phyloP scores from a whole-genome alignment of 2,329 filamentous ascomycete genomes.

The Pezicula rhizophila region DNA sequence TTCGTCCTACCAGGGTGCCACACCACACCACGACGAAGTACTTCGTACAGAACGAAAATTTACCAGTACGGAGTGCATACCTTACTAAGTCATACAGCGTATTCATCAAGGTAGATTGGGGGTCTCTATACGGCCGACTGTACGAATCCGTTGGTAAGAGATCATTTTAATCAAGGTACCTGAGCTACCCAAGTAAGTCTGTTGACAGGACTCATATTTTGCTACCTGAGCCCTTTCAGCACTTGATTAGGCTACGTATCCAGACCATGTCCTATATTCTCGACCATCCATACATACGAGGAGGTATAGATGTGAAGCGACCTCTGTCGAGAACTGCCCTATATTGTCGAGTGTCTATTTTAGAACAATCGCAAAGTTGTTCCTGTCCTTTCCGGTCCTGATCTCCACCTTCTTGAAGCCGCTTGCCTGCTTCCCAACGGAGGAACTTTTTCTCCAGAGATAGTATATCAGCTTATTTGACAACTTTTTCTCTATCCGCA shows the following conservation, averaged over 20 bases:
- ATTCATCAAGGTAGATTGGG: too few species aligned
- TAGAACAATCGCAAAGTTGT: conserved; percentile 85
- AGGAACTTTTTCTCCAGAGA: conserved; percentile 56
- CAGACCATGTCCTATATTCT: conserved; percentile 1
- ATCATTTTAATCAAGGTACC: too few species aligned
- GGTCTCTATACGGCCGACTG: too few species aligned
- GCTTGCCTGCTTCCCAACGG: conserved; percentile 17
- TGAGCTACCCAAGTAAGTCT: too few species aligned
- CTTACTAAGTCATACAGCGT: too few species aligned
- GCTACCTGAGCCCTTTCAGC: not conserved
- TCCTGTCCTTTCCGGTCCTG: conserved; percentile 67
- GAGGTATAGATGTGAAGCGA: too few species aligned
- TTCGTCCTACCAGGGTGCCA: too few species aligned
- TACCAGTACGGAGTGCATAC: too few species aligned
- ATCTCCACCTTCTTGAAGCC: conserved; percentile 69
- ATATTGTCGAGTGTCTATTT: conserved; percentile 21
- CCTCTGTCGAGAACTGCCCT: not conserved
- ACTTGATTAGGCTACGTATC: conserved; percentile 6
- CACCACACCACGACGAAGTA: too few species aligned
- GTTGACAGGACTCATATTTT: not conserved
- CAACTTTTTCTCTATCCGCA: conserved; percentile 57
- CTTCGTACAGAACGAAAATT: too few species aligned
- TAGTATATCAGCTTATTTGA: conserved; percentile 85
- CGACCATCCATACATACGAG: not conserved
- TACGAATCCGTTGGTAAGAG: too few species aligned